These are phyloP conservation scores for Ophiosphaerella herpotricha DNA, from an alignment of 2,329 filamentous ascomycete genomes.

Conservation along the genomic window DNA sequence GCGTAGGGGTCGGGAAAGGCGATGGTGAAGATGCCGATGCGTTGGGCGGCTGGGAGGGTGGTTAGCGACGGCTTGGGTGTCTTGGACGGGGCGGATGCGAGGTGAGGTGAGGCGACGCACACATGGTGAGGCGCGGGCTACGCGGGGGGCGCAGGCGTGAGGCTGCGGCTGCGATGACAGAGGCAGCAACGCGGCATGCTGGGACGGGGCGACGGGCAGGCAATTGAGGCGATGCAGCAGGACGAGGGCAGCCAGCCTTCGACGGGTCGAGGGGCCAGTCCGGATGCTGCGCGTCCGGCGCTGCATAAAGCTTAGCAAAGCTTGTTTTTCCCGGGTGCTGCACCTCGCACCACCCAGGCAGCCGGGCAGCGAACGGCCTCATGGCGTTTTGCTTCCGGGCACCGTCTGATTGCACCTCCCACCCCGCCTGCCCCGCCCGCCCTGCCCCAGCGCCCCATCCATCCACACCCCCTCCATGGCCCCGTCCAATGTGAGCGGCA, in stretches of 20 bases:
- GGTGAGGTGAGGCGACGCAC: conserved; percentile 38
- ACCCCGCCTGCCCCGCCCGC: conserved; percentile 14
- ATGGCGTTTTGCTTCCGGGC: too few relatives aligned
- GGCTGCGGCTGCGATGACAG: conserved; percentile 5
- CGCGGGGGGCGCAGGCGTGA: conserved; percentile 10
- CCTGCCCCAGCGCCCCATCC: conserved; percentile 5
- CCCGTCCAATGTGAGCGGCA: conserved; percentile 40
- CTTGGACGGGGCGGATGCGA: conserved; percentile 5
- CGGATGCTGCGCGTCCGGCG: not conserved
- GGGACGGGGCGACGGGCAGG: conserved; percentile 1
- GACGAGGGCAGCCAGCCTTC: too few relatives aligned
- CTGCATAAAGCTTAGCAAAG: not conserved
- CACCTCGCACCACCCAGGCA: not conserved
- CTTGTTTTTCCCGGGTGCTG: not conserved
- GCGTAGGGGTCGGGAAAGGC: conserved; percentile 41
- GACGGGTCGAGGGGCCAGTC: not conserved
- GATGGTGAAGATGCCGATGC: conserved; percentile 43
- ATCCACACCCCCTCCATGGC: conserved; percentile 31
- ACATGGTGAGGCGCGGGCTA: conserved; percentile 41
- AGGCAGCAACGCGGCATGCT: conserved; percentile 13
- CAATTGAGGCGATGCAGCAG: not conserved
- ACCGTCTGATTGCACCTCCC: too few relatives aligned
- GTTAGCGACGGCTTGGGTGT: not conserved
- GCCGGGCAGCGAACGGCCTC: not conserved
- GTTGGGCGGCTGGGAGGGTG: conserved; percentile 34